These are phyloP conservation scores for Xerocomellus chrysenteron DNA, from an alignment of 768 basidiomycete species.

Conservation along the genomic window DNA sequence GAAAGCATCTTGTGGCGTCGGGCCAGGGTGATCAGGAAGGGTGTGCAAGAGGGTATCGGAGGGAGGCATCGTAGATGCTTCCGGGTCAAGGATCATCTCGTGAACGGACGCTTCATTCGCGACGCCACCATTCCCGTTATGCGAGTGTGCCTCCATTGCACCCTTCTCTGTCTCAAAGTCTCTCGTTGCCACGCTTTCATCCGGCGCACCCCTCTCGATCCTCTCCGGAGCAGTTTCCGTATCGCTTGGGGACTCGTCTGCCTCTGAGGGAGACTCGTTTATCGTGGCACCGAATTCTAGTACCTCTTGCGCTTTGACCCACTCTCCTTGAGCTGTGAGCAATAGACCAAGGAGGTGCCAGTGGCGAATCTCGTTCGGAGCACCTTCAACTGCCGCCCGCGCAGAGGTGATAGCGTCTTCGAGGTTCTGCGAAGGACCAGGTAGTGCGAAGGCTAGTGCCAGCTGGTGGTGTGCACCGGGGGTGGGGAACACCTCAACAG, in stretches of 20 bases:
- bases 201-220: slow-evolving; percentile 1
- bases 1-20: slow-evolving; percentile 60
- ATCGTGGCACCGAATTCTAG: slow-evolving; percentile 73
- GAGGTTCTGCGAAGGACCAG: slow-evolving; percentile 63
- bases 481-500: slow-evolving; percentile 48
- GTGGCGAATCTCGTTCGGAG: slow-evolving; percentile 61
- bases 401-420: slow-evolving; percentile 67
- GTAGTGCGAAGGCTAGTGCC: slow-evolving; percentile 68
- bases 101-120: slow-evolving; percentile 11
- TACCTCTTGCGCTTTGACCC: slow-evolving; percentile 73
- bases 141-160: neutral
- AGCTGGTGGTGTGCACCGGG: slow-evolving; percentile 73
- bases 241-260: slow-evolving; percentile 34
- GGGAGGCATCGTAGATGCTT: slow-evolving; percentile 37
- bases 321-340: slow-evolving; percentile 75
- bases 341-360: slow-evolving; percentile 92
- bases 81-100: slow-evolving; percentile 29
- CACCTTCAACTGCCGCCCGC: slow-evolving; percentile 69
- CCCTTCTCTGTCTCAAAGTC: slow-evolving; percentile 17
- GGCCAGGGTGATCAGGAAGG: slow-evolving; percentile 46
- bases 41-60: slow-evolving; percentile 44
- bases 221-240: slow-evolving; percentile 15
- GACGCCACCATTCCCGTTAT: neutral
- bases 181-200: neutral
- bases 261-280: slow-evolving; percentile 42